Conservation (phyloP, 345 rosid genomes). For the Geranium brycei region DNA sequence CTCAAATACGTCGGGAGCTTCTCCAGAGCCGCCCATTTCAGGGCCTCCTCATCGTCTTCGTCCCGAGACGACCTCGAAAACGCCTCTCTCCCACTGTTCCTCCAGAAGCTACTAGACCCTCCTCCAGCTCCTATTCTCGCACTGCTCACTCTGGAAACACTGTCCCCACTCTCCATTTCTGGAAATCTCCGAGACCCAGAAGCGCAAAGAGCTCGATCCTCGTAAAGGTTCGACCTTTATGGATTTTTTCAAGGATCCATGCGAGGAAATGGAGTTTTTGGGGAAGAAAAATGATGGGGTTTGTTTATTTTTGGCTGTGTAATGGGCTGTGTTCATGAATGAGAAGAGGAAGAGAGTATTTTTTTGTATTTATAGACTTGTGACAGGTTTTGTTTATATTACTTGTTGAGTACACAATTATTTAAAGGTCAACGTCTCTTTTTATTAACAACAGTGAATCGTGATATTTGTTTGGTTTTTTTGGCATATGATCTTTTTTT, state of each 20-base stretch:
- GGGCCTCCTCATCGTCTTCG: conserved; percentile 66
- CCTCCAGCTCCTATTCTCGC: conserved; percentile 22
- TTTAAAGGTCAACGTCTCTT: neutral
- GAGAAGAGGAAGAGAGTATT: neutral
- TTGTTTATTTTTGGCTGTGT: neutral
- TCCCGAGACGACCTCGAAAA: conserved; percentile 35
- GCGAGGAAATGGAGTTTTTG: no score
- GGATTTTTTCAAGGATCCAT: neutral
- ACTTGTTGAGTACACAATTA: neutral
- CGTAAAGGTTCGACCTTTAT: neutral
- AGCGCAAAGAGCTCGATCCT: neutral
- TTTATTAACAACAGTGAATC: no score
- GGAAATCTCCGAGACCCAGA: neutral
- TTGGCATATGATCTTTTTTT: no score
- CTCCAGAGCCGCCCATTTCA: conserved; percentile 85
- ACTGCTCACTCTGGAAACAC: conserved; percentile 16
- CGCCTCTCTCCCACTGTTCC: conserved; percentile 24
- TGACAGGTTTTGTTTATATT: no score
- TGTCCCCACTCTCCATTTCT: conserved; percentile 26
- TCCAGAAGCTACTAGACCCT: conserved; percentile 25
- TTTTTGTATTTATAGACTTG: no score
- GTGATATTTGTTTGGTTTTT: no score
- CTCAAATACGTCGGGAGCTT: conserved; percentile 70
- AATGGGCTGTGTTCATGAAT: neutral
- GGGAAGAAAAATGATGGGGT: no score